A percentile compares a stretch with the other conserved stretches of the same genome.
These are phyloP conservation scores for Insectozyma bohioensis DNA, from an alignment of 1,139 yeast genomes.

Conservation along the genomic window DNA sequence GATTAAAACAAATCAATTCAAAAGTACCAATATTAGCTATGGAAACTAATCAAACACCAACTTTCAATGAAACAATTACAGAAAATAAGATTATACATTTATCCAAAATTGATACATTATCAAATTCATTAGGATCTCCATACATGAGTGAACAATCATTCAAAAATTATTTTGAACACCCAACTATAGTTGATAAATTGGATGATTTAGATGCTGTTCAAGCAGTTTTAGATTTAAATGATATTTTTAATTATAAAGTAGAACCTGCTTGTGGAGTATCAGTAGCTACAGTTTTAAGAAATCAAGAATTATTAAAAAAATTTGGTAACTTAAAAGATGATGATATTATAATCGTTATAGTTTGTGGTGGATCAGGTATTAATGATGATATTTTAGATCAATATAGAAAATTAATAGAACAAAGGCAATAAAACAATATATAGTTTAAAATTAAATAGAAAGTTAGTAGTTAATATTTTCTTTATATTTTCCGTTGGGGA, in stretches of 20 bases:
- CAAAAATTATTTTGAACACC: conserved; percentile 22
- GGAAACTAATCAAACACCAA: conserved; percentile 43
- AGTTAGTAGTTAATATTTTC: too few relatives aligned
- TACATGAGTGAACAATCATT: conserved; percentile 32
- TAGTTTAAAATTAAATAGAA: too few relatives aligned
- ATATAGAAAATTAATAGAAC: conserved; percentile 17
- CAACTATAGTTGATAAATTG: conserved; percentile 25
- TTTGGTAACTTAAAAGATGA: conserved; percentile 26
- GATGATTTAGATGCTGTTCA: conserved; percentile 38
- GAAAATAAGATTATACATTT: conserved; percentile 28
- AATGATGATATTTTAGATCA: conserved; percentile 20
- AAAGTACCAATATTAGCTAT: conserved; percentile 30
- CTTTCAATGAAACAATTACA: conserved; percentile 32
- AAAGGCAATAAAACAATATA: too few relatives aligned
- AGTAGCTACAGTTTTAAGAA: conserved; percentile 25
- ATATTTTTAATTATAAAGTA: conserved; percentile 24
- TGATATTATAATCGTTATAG: conserved; percentile 36
- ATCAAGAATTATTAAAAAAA: conserved; percentile 19
- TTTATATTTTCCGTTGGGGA: too few relatives aligned
- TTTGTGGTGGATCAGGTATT: conserved; percentile 42
- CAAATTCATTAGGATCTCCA: conserved; percentile 44
- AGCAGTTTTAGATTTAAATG: conserved; percentile 28
- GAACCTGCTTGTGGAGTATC: conserved; percentile 50
- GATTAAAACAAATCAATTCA: conserved; percentile 18
- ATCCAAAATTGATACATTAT: conserved; percentile 31